These are phyloP conservation scores for Gossypium raimondii DNA, from an alignment of 345 rosid genomes.

Conservation along the genomic window DNA sequence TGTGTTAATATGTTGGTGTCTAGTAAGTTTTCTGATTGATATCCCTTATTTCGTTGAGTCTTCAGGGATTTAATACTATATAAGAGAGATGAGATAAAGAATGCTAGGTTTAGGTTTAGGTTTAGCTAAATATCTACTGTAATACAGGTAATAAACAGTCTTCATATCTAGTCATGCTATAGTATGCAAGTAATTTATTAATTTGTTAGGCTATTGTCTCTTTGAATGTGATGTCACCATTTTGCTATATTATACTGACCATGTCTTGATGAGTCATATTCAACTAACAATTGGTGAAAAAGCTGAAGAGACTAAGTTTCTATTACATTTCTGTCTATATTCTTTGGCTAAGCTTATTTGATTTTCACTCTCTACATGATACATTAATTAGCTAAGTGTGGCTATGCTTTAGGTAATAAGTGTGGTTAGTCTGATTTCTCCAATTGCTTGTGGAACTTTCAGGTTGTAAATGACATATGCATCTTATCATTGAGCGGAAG, in stretches of 20 bases:
- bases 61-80: background rate
- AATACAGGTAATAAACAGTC: background rate
- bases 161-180: background rate
- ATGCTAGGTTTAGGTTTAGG: background rate
- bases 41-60: background rate
- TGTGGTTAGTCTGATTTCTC: constrained; percentile 16
- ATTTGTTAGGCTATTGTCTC: background rate
- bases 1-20: constrained; percentile 9
- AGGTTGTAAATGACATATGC: constrained; percentile 89
- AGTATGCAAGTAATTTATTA: background rate
- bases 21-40: background rate
- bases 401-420: background rate
- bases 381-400: background rate
- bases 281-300: background rate
- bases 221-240: background rate
- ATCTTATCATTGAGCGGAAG: constrained; percentile 67
- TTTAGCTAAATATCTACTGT: background rate
- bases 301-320: background rate
- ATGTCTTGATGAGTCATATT: background rate
- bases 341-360: constrained; percentile 9
- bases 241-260: background rate
- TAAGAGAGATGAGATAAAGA: background rate
- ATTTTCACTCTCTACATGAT: background rate
- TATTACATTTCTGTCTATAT: background rate
- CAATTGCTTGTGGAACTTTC: constrained; percentile 31